Conservation (phyloP, 495 filamentous ascomycete genomes). For the Hypoxylon subgilvum region DNA sequence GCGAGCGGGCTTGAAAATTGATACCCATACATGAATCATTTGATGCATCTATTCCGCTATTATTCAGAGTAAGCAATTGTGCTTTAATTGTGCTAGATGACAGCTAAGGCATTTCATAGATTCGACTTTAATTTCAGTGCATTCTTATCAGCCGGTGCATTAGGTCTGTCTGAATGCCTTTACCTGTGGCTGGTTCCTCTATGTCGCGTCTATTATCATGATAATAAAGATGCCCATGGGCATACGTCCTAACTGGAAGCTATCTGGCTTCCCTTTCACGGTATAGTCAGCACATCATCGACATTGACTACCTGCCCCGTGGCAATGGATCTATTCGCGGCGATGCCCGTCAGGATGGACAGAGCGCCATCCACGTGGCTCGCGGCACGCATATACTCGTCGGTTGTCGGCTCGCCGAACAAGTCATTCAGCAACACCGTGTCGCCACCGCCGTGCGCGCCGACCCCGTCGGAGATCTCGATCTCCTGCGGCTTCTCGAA, state of each 20-base stretch:
- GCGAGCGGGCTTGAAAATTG: conserved; percentile 10
- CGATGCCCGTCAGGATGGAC: conserved; percentile 64
- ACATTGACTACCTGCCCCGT: conserved; percentile 58
- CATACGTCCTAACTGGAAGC: not conserved
- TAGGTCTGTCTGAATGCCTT: no score
- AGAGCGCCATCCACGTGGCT: conserved; percentile 61
- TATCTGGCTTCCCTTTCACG: conserved; percentile 10
- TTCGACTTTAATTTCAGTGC: no score
- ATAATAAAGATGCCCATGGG: not conserved
- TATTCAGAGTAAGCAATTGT: not conserved
- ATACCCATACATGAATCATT: conserved; percentile 23
- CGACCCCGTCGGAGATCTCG: conserved; percentile 46
- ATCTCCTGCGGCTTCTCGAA: conserved; percentile 55
- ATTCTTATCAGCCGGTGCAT: no score
- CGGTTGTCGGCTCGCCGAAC: conserved; percentile 50
- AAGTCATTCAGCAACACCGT: conserved; percentile 53
- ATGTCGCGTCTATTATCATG: conserved; percentile 7
- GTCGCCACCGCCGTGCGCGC: conserved; percentile 55
- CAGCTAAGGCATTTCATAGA: not conserved
- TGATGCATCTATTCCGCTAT: not conserved
- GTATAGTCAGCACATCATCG: conserved; percentile 50
- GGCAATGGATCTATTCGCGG: conserved; percentile 61
- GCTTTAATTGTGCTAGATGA: conserved; percentile 3
- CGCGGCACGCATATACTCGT: conserved; percentile 52
- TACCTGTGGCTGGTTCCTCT: no score